phyloP scores from a whole-genome alignment of 495 filamentous ascomycete genomes.

The Recurvomyces mirabilis region DNA sequence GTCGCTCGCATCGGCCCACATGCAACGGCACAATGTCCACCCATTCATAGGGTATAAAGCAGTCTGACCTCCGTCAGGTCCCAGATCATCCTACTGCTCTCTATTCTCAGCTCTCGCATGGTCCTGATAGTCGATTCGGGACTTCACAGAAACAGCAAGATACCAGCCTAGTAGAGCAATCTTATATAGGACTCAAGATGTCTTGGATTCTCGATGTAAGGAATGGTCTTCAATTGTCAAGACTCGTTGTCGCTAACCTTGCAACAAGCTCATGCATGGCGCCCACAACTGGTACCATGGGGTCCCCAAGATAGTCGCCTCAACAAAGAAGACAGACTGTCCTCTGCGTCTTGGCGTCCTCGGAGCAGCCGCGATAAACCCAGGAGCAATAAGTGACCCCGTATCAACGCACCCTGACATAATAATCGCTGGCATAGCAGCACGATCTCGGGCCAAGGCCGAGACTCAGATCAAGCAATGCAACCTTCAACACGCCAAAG shows the following conservation, averaged over 20 bases:
- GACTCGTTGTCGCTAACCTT: not conserved
- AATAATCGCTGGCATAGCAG: constrained; percentile 46
- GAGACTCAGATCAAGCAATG: constrained; percentile 46
- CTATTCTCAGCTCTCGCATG: too few relatives aligned
- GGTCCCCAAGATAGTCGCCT: not conserved
- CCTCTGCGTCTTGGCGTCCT: constrained; percentile 7
- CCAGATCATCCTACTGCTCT: too few relatives aligned
- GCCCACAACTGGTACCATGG: constrained; percentile 10
- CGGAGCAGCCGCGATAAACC: constrained; percentile 30
- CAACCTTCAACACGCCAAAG: constrained; percentile 37
- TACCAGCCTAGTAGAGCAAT: too few relatives aligned
- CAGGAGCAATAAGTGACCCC: constrained; percentile 43
- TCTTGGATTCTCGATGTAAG: not conserved
- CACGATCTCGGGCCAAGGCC: constrained; percentile 43
- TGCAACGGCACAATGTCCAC: too few relatives aligned
- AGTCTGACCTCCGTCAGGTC: too few relatives aligned
- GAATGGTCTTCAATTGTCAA: not conserved
- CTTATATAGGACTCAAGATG: too few relatives aligned
- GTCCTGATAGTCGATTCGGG: too few relatives aligned
- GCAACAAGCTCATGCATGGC: not conserved
- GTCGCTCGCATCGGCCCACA: too few relatives aligned
- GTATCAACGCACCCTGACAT: constrained; percentile 50
- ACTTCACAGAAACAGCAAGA: too few relatives aligned
- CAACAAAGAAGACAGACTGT: not conserved
- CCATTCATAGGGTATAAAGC: too few relatives aligned